Base-by-base conservation (phyloP, 169 alveolate species). In the Plasmodium reichenowi region DNA sequence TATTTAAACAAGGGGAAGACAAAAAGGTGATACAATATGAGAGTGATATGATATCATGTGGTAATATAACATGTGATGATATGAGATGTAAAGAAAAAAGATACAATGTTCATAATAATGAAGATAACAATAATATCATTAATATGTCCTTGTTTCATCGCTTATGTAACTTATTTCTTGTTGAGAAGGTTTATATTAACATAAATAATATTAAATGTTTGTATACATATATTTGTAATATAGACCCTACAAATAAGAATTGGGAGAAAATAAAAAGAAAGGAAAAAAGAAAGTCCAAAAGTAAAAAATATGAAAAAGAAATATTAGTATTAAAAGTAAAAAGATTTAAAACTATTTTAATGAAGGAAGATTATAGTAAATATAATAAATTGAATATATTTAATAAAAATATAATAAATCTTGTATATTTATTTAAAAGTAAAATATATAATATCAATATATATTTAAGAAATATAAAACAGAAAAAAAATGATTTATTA, bases 401-500 rank as follows among this genome's bases (percentile, higher is more conserved):
- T 38, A 38, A 38, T 38, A 38, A 38, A 38, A 38, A 38, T 38
- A 38, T 5, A 5, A 38, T 38, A 38, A 38, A 38, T 38, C 10
- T 38, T 38, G 47, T 38, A 5, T 38, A 38, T 38, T 10, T 38
- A 38, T 38, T 38, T 38, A 38, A 38, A 38, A 38, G 2, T 38
- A 3, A 32, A n/a, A 29, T 66, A 13, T 66, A 12, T 66, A 12
- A 29, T 66, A 13, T 66, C 0, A 66, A 66, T 29, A 22, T 66
- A 29, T 66, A 66, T 66, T 13, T 66, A 66, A 66, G 15, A 32
- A 26, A 54, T 15, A 29, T 24, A 38, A 66, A 12, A 38, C 29
- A 66, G 5, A 32, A 66, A 66, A n/a, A 66, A 0, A 66, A 66
- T 24, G 13, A 29, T 66, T 54, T 66, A 29, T 29, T 66, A 17